A percentile compares a stretch with the other conserved stretches of the same genome.
Conservation (phyloP, 306 rosid genomes). For the Cyamopsis tetragonoloba region DNA sequence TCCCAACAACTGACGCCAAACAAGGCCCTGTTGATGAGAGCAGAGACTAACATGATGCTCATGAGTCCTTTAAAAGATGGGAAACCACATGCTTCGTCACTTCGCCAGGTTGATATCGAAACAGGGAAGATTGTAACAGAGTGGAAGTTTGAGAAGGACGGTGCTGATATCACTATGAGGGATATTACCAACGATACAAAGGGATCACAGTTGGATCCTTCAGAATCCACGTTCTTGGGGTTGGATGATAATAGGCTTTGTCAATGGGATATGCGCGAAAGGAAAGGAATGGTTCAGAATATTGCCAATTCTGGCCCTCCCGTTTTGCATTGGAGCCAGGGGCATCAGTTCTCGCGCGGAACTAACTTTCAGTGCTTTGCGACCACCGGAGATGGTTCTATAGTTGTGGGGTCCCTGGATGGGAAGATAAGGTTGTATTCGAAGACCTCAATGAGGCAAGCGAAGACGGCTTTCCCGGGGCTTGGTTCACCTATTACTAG, state of each 20-base stretch:
- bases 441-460: conserved; percentile 80
- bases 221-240: conserved; percentile 87
- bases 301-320: conserved; percentile 48
- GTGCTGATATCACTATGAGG: conserved; percentile 73
- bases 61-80: conserved; percentile 81
- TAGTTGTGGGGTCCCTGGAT: conserved; percentile 85
- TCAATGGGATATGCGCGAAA: conserved; percentile 90
- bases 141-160: conserved; percentile 95
- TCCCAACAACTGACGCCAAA: conserved; percentile 40
- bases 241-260: conserved; percentile 90
- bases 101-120: conserved; percentile 79
- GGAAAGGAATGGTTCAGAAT: conserved; percentile 70
- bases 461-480: conserved; percentile 93
- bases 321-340: conserved; percentile 78
- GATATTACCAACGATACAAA: conserved; percentile 76
- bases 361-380: conserved; percentile 91
- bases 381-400: conserved; percentile 79
- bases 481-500: conserved; percentile 75
- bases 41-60: conserved; percentile 84
- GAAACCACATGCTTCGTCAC: conserved; percentile 54
- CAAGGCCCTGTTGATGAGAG: conserved; percentile 72
- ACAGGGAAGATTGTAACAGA: conserved; percentile 75
- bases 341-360: conserved; percentile 88
- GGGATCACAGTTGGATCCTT: conserved; percentile 84
- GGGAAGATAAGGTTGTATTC: conserved; percentile 90